Evolutionary conservation across 1,139 yeast genomes (phyloP), one percentile per base, ranked within the genome.

Genomic region (Candida sp.): DNA sequence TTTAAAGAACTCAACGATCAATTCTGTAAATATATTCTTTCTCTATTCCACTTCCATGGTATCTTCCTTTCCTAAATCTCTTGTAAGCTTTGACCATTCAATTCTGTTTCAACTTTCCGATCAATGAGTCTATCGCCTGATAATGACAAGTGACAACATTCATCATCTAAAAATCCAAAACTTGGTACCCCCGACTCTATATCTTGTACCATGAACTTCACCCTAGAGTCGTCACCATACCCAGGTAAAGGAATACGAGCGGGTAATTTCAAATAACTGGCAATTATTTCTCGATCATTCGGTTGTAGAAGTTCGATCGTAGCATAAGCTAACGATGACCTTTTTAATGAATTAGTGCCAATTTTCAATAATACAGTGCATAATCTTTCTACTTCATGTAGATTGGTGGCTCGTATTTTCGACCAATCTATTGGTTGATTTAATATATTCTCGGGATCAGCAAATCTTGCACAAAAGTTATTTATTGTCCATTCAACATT

Each of bases 311-410:
- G 27, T 21, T 37, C 39, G 11, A 37, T 37, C 5, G 34, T 29
- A 29, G 39, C 39, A 29, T 37, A 37, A 8, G 39, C 39, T 21
- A 37, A 29, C 4, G 39, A 37, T 1, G 39, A 37, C 6, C 5
- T 37, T 11, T 30, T 27, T 11, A 37, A 19, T 21, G 39, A 37
- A 21, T 37, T 37, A 3, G 39, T 37, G 5, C 33, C 39, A 1
- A 37, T 27, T 29, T 22, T 27, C 15, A 37, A 29, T n/a, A 37
- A 27, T 4, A 30, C 22, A 19, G 33, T 33, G 27, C 39, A 37
- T 12, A 37, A 21, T 9, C 19, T 27, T 7, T 37, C 34, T 2
- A 37, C 8, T 29, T 37, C 39, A 5, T 27, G n/a, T 21, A 25
- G 21, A 21, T 37, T 5, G 9, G 21, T 29, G 15, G 25, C 25